Conservation (phyloP, 352 stramenopile genomes). For the Pythium folliculosum region DNA sequence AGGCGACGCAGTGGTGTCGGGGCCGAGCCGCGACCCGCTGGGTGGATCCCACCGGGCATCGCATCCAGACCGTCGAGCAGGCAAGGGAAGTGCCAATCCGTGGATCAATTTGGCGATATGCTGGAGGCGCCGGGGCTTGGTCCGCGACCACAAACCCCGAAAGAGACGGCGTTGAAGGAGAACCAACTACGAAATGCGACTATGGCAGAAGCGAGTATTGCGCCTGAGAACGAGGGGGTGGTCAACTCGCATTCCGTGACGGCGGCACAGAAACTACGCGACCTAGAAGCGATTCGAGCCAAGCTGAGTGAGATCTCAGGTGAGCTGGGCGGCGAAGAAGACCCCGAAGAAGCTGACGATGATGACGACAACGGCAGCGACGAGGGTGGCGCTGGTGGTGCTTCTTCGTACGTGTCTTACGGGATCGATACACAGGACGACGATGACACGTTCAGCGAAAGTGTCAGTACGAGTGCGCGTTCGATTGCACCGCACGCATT, state of each 20-base stretch:
- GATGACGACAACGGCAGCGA: not conserved
- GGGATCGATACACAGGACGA: not conserved
- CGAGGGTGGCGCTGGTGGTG: not conserved
- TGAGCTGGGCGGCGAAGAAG: constrained; percentile 6
- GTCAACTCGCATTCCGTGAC: not conserved
- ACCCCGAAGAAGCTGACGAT: not conserved
- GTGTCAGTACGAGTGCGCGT: not conserved
- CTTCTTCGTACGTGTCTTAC: not conserved
- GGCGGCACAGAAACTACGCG: constrained; percentile 8
- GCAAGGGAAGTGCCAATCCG: not conserved
- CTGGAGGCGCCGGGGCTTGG: constrained; percentile 16
- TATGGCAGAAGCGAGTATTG: not conserved
- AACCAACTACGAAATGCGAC: constrained; percentile 14
- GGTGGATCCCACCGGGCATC: not conserved
- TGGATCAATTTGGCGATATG: constrained; percentile 55
- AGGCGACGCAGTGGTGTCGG: not conserved
- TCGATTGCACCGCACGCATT: constrained; percentile 5
- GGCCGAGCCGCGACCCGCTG: not conserved
- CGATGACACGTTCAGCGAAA: not conserved
- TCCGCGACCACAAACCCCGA: not conserved
- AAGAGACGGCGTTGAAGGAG: constrained; percentile 6
- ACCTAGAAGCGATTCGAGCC: constrained; percentile 12
- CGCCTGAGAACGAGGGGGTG: not conserved
- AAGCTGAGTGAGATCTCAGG: constrained; percentile 16
- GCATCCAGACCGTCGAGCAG: not conserved